Base-by-base conservation (phyloP, 2,329 filamentous ascomycete genomes). In the Cylindrodendrum hubeiense region DNA sequence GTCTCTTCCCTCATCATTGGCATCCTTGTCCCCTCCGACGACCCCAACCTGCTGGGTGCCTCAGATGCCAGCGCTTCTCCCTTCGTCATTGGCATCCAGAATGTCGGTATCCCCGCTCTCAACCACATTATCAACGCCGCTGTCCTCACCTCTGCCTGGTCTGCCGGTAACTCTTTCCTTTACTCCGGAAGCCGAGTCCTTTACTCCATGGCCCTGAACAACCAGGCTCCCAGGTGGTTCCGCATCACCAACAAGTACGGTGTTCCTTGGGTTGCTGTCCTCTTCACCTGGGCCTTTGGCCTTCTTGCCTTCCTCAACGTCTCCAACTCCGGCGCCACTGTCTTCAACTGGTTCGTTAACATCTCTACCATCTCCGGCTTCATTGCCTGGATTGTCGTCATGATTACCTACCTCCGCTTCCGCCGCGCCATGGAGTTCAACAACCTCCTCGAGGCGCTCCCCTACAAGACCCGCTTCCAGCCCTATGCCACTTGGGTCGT, bases 101-200 rank as follows among this genome's bases (percentile, higher is more conserved):
- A 86, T n/a, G 84, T 91, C 10, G 85, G 87, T 4, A 93, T 95
- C 71, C 79, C 81, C 2, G 86, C 84, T 1, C 84, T 93, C 2
- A 87, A 90, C 64, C 87, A 86, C 50, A 84, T 92, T 68, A 90
- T 93, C 79, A 93, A 93, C 72, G 90, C 85, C n/a, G 89, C 87
- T 8, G 87, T 93, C 65, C 80, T 92, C 43, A 89, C 90, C 12
- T 90, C 89, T 7, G 90, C 90, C 4, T 88, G 86, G 83, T 89
- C 87, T 2, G 87, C 87, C 3, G 87, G 85, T 19, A 89, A 89
- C 71, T 86, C 86, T 0, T 88, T 88, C 79, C 81, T 89, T 62
- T 92, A 92, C 79, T 90, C 89, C 0, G 89, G 90, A 55, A 90
- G 88, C 44, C 88, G 92, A 73, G 87, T 93, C 10, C 82, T 94